Conservation (phyloP, 768 basidiomycete genomes). For the Lactarius hatsudake region DNA sequence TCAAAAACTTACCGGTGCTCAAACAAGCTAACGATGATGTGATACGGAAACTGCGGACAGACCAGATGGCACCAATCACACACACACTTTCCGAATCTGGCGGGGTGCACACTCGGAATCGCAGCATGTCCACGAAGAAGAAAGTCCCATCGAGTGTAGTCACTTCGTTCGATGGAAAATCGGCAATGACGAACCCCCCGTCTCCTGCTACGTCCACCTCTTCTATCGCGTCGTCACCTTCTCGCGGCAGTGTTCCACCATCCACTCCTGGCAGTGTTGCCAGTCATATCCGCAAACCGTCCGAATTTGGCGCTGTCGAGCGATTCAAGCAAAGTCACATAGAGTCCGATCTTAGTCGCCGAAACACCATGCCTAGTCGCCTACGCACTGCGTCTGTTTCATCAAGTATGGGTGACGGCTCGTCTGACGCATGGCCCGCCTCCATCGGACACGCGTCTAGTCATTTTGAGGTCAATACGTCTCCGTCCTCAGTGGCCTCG, state of each 20-base stretch:
- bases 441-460: conserved; percentile 51
- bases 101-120: conserved; percentile 58
- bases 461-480: conserved; percentile 59
- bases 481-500: conserved; percentile 83
- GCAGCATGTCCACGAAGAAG: conserved; percentile 72
- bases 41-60: conserved; percentile 91
- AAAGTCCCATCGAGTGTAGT: conserved; percentile 82
- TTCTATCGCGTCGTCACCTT: conserved; percentile 87
- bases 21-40: conserved; percentile 99
- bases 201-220: conserved; percentile 91
- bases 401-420: conserved; percentile 70
- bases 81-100: conserved; percentile 69
- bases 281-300: conserved; percentile 78
- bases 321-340: conserved; percentile 82
- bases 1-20: conserved; percentile 93
- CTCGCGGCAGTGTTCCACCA: conserved; percentile 68
- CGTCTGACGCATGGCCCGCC: conserved; percentile 72
- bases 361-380: conserved; percentile 83
- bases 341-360: conserved; percentile 65
- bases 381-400: conserved; percentile 84
- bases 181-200: conserved; percentile 70
- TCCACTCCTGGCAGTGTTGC: conserved; percentile 64
- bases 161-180: conserved; percentile 60
- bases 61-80: conserved; percentile 76
- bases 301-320: conserved; percentile 84